Evolutionary conservation across 345 rosid genomes (phyloP).

Genomic region (Nephelium lappaceum): DNA sequence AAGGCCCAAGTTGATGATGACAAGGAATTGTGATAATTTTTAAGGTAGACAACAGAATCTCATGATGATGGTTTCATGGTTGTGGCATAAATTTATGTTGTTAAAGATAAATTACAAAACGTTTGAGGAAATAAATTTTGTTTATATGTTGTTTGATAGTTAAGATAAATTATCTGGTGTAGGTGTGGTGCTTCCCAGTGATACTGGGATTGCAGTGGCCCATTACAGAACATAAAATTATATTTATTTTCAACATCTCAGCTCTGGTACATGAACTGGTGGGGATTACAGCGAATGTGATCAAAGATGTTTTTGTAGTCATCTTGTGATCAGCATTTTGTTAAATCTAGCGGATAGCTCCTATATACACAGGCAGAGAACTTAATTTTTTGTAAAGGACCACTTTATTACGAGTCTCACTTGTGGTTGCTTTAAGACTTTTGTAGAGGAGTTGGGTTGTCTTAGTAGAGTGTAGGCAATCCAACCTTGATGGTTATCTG

Average conservation of each 20-base stretch:
- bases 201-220: not conserved
- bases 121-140: too few species aligned
- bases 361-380: not conserved
- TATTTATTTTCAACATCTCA: not conserved
- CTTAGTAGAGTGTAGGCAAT: too few species aligned
- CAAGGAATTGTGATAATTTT: constrained; percentile 54
- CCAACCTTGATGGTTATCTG: too few species aligned
- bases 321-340: not conserved
- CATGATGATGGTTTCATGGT: not conserved
- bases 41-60: constrained; percentile 23
- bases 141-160: not conserved
- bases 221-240: not conserved
- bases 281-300: not conserved
- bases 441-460: too few species aligned
- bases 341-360: not conserved
- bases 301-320: not conserved
- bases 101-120: too few species aligned
- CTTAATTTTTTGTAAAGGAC: not conserved
- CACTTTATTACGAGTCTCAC: too few species aligned
- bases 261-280: not conserved
- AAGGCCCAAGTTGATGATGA: constrained; percentile 62
- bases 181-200: not conserved
- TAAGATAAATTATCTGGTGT: not conserved
- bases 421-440: too few species aligned
- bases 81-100: not conserved